Percentiles rank a stretch among this genome's conserved stretches.
phyloP scores from a whole-genome alignment of 169 alveolate genomes.

The Eimeria sp. region DNA sequence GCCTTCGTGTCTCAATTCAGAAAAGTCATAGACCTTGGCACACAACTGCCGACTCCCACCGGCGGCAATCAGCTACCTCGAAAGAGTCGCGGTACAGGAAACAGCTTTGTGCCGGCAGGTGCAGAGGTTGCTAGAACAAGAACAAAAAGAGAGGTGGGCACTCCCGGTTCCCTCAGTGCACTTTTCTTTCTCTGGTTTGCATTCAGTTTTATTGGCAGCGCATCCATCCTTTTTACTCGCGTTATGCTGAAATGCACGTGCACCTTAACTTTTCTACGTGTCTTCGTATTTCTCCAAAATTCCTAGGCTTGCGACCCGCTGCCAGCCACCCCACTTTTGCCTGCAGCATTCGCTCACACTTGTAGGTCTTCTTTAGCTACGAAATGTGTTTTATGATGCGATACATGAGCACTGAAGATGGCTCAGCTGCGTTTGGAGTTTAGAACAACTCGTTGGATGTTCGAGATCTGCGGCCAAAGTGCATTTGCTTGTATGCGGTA shows the following conservation, averaged over 20 bases:
- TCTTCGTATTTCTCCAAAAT: neutral
- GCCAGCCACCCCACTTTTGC: neutral
- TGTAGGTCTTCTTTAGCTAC: neutral
- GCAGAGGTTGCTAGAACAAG: conserved; percentile 36
- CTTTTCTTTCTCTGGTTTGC: neutral
- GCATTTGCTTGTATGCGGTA: neutral
- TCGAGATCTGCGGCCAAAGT: neutral
- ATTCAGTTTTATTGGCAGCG: neutral
- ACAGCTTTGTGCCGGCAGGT: conserved; percentile 60
- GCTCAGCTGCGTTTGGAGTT: neutral
- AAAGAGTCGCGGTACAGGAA: neutral
- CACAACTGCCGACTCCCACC: neutral
- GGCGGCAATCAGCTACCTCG: neutral
- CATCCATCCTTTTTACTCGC: neutral
- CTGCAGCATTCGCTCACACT: neutral
- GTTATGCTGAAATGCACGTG: neutral
- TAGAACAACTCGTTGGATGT: neutral
- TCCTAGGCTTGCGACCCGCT: neutral
- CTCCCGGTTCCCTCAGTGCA: neutral
- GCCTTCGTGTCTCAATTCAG: conserved; percentile 13
- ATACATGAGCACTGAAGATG: neutral
- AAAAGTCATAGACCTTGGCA: neutral
- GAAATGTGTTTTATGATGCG: neutral
- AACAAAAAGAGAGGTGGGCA: conserved; percentile 38
- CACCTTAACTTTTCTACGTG: neutral